Conservation (phyloP, 1,284 basidiomycete species). For the Sanghuangporus baumii region DNA sequence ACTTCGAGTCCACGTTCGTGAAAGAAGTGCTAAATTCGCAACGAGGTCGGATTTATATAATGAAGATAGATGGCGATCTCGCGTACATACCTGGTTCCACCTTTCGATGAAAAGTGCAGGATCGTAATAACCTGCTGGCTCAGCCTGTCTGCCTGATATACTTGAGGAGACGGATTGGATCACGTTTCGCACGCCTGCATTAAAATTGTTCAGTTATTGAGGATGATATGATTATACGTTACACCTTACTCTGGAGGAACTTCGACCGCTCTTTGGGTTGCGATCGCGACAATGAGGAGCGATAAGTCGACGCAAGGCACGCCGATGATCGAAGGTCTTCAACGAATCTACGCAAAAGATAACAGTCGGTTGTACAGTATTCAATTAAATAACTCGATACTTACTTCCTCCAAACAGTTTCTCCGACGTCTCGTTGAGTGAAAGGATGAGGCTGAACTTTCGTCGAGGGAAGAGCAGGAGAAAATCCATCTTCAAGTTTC, state of each 20-base stretch:
- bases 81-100: slow-evolving; percentile 12
- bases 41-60: neutral
- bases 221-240: no score
- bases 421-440: neutral
- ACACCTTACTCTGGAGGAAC: neutral
- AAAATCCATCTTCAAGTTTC: slow-evolving; percentile 13
- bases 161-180: neutral
- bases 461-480: slow-evolving; percentile 9
- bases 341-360: slow-evolving; percentile 1
- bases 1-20: slow-evolving; percentile 13
- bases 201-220: neutral
- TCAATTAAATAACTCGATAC: neutral
- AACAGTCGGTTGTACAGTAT: neutral
- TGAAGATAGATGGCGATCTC: neutral
- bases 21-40: slow-evolving; percentile 13
- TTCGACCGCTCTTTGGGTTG: neutral
- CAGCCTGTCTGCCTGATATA: slow-evolving; percentile 2
- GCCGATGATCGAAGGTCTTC: slow-evolving; percentile 5
- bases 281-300: neutral
- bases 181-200: neutral
- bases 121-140: neutral
- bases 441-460: slow-evolving; percentile 16
- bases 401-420: slow-evolving; percentile 13
- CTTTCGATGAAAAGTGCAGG: slow-evolving; percentile 12
- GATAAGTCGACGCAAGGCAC: neutral